Evolutionary conservation across 2,329 filamentous ascomycete genomes (phyloP), one percentile per base, ranked within the genome.

Genomic region (Colletotrichum sansevieriae): DNA sequence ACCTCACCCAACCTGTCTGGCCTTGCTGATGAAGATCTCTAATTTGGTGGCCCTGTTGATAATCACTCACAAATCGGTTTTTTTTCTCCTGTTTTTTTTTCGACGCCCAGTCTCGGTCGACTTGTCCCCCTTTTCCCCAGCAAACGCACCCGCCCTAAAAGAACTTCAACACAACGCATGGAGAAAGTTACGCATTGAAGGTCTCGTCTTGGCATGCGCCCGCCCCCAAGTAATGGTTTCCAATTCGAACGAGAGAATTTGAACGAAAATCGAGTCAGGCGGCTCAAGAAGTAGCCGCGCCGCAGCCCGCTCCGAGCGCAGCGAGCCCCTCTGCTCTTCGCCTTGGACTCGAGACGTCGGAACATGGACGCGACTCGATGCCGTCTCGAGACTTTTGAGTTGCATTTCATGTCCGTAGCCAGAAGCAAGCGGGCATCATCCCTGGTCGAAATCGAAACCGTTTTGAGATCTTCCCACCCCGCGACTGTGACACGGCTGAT

Each of bases 401-500:
- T 55, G 59, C 57, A 57, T 22, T 29, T 55, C 22, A 18, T 29
- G 25, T 43, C 33, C 49, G 49, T 29, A 52, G 49, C 25, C 29
- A 33, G 25, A 52, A 52, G 33, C 49, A 29, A 15, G 49, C 55
- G 20, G 55, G 55, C 39, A 58, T 58, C 55, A 46, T 58, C 39
- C 39, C 22, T 58, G 55, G 1, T 8, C 10, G 22, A 29, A 58
- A n/a, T 46, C 20, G 35, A 55, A 55, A 39, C 52, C 52, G 33
- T 46, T 39, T n/a, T 51, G 13, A 55, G 65, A 67, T 63, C 65
- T 56, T 25, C 60, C 10, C 3, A 58, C 44, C 29, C 43, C 51
- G 65, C 35, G 52, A 52, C 65, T 44, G 65, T 64, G 60, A 67
- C 65, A 64, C 29, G 44, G 60, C 52, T 64, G 65, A 64, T 67